Base-by-base conservation (phyloP, 352 stramenopile genomes). In the Pythium phragmiticola region DNA sequence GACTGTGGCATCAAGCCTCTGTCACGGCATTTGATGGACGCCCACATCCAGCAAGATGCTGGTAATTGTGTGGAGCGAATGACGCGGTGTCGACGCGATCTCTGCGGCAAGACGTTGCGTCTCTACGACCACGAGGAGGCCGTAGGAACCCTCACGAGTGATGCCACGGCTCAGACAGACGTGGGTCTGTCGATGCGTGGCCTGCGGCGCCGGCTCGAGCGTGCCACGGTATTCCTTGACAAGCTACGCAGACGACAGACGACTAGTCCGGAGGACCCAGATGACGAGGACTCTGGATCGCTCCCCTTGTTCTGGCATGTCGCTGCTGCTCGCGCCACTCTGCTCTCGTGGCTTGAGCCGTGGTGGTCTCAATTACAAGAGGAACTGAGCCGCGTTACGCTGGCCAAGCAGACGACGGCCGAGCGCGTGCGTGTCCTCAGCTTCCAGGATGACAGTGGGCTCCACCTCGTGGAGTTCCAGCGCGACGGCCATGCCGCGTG, bases 101-200 rank as follows among this genome's bases (percentile, higher is more conserved):
- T 92, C 13, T 92, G 84, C 50, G 84, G 81, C 3, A 92, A 89
- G 55, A 76, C 65, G 14, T 73, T 94, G 34, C 58, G 61, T 16
- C 60, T 94, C 2, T 78, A 76, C 41, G 81, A 86, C 59, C n/a
- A 14, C 50, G 17, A 57, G 51, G 33, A 37, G 9, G 28, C 34
- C 0, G 2, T 16, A 23, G 4, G 7, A 19, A 19, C 16, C 5
- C 23, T 34, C 8, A 60, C 28, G 13, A 46, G 53, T 37, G 66
- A 52, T 7, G 37, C 61, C 4, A 26, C 43, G 28, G 39, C 23
- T 0, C 3, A 3, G 19, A 13, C 36, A 16, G 8, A 36, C 4
- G 30, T 45, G 0, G 28, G 54, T 0, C 26, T 66, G 17, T 68
- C 61, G 34, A 55, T 69, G 50, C 61, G 61, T 28, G 66, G 41